phyloP scores from a whole-genome alignment of 2,329 filamentous ascomycete species.

The Diaporthe batatas region DNA sequence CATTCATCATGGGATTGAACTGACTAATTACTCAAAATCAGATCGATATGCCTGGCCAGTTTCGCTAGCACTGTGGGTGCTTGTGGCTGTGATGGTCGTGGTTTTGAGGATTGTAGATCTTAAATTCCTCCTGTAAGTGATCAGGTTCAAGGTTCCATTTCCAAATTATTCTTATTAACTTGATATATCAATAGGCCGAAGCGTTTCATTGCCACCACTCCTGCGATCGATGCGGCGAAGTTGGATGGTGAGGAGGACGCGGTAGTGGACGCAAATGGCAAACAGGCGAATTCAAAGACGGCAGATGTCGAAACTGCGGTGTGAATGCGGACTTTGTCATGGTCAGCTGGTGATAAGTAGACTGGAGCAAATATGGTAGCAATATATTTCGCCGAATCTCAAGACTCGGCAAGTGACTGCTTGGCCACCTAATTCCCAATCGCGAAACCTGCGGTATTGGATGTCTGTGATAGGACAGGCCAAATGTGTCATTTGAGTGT shows the following conservation, averaged over 20 bases:
- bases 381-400: neutral
- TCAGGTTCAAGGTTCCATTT: too few species aligned
- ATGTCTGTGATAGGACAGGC: too few species aligned
- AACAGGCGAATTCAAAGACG: slow-evolving; percentile 14
- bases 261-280: neutral
- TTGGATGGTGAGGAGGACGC: slow-evolving; percentile 30
- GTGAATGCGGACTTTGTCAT: neutral
- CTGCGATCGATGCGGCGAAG: slow-evolving; percentile 32
- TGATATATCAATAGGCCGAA: slow-evolving; percentile 31
- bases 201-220: slow-evolving; percentile 13
- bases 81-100: slow-evolving; percentile 61
- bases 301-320: slow-evolving; percentile 23
- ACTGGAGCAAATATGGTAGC: neutral
- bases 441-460: too few species aligned
- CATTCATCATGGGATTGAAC: neutral
- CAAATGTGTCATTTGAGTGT: too few species aligned
- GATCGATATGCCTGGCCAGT: slow-evolving; percentile 64
- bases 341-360: too few species aligned
- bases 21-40: slow-evolving; percentile 40
- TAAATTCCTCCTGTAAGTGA: slow-evolving; percentile 51
- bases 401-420: too few species aligned
- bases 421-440: too few species aligned
- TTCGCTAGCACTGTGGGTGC: slow-evolving; percentile 57
- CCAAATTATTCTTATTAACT: neutral
- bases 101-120: slow-evolving; percentile 59